Evolutionary conservation across 495 filamentous ascomycete genomes (phyloP), one percentile per base, ranked within the genome.

Genomic region (Aspergillus sclerotioniger): DNA sequence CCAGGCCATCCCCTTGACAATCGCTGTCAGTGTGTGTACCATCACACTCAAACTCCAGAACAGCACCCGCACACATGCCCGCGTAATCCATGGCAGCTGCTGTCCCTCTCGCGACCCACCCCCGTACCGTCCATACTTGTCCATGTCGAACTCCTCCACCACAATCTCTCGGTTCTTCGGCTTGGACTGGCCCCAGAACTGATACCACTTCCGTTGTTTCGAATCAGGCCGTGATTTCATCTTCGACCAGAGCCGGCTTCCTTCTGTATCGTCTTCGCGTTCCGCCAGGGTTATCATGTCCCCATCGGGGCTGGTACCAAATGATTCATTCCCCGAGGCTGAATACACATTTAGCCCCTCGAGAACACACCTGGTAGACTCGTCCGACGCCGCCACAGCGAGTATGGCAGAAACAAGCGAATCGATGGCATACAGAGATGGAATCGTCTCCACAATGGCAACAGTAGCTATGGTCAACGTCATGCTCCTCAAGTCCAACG

Each of bases 361-460:
- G 1, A 80, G 57, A 8, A 76, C 63, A 0, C 68, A 68, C 28
- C 72, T 75, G 1, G 74, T 77, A 4, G 68, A 52, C 45, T 83
- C 80, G 60, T 90, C 86, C 0, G 82, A 73, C 54, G 84, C 76
- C 0, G 88, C 88, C 19, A 93, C 87, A 12, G 89, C 76, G 32
- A 91, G 66, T 13, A 91, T 74, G 0, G 89, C 87, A 3, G 84
- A 80, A 8, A 90, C 79, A 2, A 83, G 79, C 0, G 90, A 88
- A 67, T 93, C 90, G n/a, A 92, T 80, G 4, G 90, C 76, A 63
- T 90, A 91, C 39, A 90, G 79, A 39, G 84, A 85, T 2, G 76
- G 76, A 20, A 84, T 74, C 6, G 71, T 75, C 6, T 70, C 64
- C 13, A 67, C 64, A 16, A 76, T 73, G 0, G 79, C 62, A 9